Evolutionary conservation across 2,329 filamentous ascomycete genomes (phyloP), one percentile per base, ranked within the genome.

Genomic region (Didymella glomerata): DNA sequence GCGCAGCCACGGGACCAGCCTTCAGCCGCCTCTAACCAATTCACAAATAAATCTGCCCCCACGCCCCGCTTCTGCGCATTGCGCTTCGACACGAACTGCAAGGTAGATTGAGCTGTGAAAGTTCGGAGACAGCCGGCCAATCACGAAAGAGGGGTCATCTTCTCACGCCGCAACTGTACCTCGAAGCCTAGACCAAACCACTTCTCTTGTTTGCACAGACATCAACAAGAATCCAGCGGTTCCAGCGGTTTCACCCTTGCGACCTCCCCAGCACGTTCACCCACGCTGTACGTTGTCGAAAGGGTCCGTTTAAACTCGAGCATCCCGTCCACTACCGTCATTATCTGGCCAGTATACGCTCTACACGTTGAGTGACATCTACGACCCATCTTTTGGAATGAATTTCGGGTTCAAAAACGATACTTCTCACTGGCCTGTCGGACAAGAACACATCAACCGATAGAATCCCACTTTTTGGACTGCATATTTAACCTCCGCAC

Each of bases 381-480:
- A 40, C 25, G 8, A 24, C 16, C 50, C 54, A 45, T 40, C 49
- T 52, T 62, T 68, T 69, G 75, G 74, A 50, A 58, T 79, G 77
- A 78, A 78, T 70, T 70, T 70, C 64, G 66, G 68, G 68, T 79
- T 78, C 68, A 79, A 78, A 64, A 77, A 76, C 69, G 61, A 76
- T 63, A 72, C 63, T 48, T 76, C 75, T 61, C 76, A 78, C 69
- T 80, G 78, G 78, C 78, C 78, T 63, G 77, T 79, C 44, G 78
- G 78, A 79, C 78, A 79, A 75, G 78, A 80, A 67, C 73, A 77
- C 66, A 78, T 80, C 71, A 80, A 80, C 64, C 75, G 78, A 64
- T 70, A 70, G 60, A 25, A 36, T 16, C 42, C 10, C 24, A 14
- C 34, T 2, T 41, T 3, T 48, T 25, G 20, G 42, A 36, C n/a